Conservation (phyloP, 192 early-diverging fungal genomes). For the Geranomyces michiganensis region DNA sequence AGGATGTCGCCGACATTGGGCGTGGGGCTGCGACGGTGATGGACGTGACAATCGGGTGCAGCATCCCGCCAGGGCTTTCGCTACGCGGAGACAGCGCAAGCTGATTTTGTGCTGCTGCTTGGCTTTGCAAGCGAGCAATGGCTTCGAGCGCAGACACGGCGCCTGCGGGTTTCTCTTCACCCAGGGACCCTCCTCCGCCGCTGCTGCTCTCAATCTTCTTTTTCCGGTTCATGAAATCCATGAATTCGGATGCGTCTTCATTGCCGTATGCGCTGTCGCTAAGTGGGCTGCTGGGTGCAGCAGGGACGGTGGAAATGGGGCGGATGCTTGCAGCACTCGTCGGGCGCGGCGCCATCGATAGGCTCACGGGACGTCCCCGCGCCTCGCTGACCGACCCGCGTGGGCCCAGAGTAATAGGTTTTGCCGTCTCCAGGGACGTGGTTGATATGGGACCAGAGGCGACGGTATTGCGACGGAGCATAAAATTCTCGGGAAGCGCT, state of each 20-base stretch:
- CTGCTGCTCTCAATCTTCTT: conserved; percentile 35
- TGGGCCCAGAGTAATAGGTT: neutral
- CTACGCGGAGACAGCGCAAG: neutral
- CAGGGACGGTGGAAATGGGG: neutral
- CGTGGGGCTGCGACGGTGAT: conserved; percentile 24
- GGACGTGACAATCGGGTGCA: conserved; percentile 26
- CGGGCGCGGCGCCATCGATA: neutral
- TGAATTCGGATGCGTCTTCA: conserved; percentile 34
- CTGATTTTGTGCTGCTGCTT: neutral
- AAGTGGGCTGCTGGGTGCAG: neutral
- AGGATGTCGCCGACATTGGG: neutral
- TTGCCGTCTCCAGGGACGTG: conserved; percentile 10
- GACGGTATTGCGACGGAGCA: conserved; percentile 46
- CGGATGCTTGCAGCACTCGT: neutral
- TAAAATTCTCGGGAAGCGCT: conserved; percentile 50
- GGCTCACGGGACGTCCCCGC: neutral
- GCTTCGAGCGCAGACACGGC: conserved; percentile 35
- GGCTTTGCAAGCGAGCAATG: conserved; percentile 1
- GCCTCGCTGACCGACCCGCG: neutral
- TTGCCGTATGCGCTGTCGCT: neutral
- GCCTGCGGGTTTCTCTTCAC: conserved; percentile 19
- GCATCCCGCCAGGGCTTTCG: neutral
- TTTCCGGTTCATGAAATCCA: conserved; percentile 47
- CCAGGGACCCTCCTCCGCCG: neutral
- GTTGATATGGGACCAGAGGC: conserved; percentile 49